Evolutionary conservation across 768 basidiomycete species (phyloP), one percentile per base, ranked within the genome.

Genomic region (Crassisporium funariophilum): DNA sequence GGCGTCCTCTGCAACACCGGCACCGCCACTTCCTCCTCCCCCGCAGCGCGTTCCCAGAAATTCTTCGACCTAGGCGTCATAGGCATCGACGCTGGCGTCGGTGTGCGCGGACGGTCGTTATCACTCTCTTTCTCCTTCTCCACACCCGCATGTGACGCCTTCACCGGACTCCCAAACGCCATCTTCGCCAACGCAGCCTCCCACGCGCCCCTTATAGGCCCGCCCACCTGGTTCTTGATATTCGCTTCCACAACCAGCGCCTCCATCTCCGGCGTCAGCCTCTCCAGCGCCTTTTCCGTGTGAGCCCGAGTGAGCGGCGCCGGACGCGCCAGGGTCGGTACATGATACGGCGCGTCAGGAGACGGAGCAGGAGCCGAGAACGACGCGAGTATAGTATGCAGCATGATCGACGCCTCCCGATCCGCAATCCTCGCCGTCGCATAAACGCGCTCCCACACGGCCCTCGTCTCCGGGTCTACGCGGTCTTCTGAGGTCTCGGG

Each of bases 191-290:
- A 53, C 0, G 76, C 77, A 1, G 54, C 65, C 43, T 81, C 73
- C 79, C 81, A 83, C 8, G 72, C 76, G 27, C 63, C 75, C 56
- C 67, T 66, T 43, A 86, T 67, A n/a, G 83, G 84, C 11, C 81
- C 83, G 1, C 59, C 65, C 13, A 78, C 77, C 31, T 83, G 79
- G 42, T 68, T 73, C 64, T 74, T 79, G 31, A 90, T 64, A 55
- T 76, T 79, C 23, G 70, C 69, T 65, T 88, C 88, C 3, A 89
- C 73, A 37, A 87, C 65, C 57, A 88, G 71, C 31, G 80, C 71
- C 61, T 84, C 78, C 74, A 90, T 83, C 64, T 86, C 85, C 12
- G 61, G 49, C 37, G 72, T 61, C 38, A 88, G 63, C 38, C 62
- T 36, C 9, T 66, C 68, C 41, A 82, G 65, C 9, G 73, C 59